These are phyloP conservation scores for Saccharomycopsis sp. DNA, from an alignment of 805 yeast species.

Conservation along the genomic window DNA sequence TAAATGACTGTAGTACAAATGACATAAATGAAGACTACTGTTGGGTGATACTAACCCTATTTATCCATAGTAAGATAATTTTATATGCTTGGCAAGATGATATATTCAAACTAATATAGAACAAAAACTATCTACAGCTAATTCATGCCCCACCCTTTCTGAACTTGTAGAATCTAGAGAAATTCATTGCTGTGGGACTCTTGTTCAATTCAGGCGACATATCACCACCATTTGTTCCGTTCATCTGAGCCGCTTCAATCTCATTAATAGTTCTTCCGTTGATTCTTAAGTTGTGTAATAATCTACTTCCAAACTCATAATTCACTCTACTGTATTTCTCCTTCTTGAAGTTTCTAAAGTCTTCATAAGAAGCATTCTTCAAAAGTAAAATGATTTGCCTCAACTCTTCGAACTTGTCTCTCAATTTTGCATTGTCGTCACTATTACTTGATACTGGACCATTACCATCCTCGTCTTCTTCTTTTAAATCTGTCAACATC, in stretches of 20 bases:
- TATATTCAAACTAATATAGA: not conserved
- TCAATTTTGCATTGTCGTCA: slow-evolving; percentile 7
- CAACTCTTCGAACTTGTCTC: slow-evolving; percentile 38
- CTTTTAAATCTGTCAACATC: slow-evolving; percentile 30
- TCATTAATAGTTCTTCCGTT: slow-evolving; percentile 17
- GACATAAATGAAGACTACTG: no score
- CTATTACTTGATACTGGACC: slow-evolving; percentile 8
- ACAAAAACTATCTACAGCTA: not conserved
- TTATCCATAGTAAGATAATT: no score
- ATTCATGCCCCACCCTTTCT: slow-evolving; percentile 4
- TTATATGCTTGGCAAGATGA: no score
- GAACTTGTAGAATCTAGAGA: slow-evolving; percentile 19
- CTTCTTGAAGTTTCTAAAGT: slow-evolving; percentile 14
- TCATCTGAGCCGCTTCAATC: slow-evolving; percentile 5
- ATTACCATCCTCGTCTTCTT: slow-evolving; percentile 24
- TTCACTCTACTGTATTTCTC: slow-evolving; percentile 19
- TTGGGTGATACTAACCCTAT: no score
- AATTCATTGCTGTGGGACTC: slow-evolving; percentile 18
- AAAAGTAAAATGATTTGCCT: slow-evolving; percentile 74
- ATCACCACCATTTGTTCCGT: not conserved
- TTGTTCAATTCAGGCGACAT: not conserved
- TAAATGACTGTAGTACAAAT: no score
- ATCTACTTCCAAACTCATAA: slow-evolving; percentile 13
- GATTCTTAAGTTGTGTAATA: slow-evolving; percentile 15
- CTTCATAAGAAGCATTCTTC: slow-evolving; percentile 35